Conservation (phyloP, 192 early-diverging fungal genomes). For the Coemansia sp. region DNA sequence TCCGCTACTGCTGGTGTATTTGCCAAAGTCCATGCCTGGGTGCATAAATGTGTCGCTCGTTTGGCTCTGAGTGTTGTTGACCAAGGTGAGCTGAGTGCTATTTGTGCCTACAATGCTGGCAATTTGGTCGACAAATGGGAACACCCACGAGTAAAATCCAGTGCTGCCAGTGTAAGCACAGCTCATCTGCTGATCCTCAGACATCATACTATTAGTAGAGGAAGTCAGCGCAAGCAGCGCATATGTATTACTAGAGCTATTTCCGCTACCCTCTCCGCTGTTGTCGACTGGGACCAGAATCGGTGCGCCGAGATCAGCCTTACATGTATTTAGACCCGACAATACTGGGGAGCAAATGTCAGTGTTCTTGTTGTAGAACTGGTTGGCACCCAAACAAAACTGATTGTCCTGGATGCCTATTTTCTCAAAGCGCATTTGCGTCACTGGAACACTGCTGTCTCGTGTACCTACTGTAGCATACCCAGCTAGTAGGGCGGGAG, state of each 20-base stretch:
- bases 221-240: constrained; percentile 1
- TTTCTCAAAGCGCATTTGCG: neutral
- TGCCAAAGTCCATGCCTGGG: neutral
- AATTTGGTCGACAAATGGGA: constrained; percentile 1
- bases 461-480: constrained; percentile 1
- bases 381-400: constrained; percentile 5
- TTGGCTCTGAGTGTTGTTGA: neutral
- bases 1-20: neutral
- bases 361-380: constrained; percentile 4
- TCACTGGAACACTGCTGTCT: neutral
- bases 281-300: constrained; percentile 1
- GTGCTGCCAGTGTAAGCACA: constrained; percentile 1
- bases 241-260: neutral
- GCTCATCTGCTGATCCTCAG: neutral
- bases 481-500: neutral
- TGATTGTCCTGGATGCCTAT: neutral
- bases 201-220: neutral
- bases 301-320: neutral
- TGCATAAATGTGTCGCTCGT: constrained; percentile 1
- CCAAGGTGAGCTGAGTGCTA: neutral
- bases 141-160: constrained; percentile 7
- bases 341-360: neutral
- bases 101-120: neutral
- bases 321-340: constrained; percentile 3
- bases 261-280: neutral